Evolutionary conservation across 2,329 filamentous ascomycete species (phyloP), one percentile per base, ranked within the genome.

Genomic region (Sphaceloma murrayae): DNA sequence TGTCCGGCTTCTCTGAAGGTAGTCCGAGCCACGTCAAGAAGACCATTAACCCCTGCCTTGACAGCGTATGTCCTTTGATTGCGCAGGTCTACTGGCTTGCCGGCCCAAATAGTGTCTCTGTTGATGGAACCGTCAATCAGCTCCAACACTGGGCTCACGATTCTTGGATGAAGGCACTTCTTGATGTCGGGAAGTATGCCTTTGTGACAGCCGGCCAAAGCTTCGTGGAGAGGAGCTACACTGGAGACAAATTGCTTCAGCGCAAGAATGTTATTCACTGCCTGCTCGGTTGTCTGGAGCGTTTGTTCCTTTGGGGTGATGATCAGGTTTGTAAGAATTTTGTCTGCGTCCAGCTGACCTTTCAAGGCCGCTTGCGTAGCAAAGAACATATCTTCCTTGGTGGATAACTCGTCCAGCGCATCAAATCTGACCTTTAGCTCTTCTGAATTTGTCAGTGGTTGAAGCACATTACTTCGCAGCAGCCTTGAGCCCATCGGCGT

Each of bases 31-130:
- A 95, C 83, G 62, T 95, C 89, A 3, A 96, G 74, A 46, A 95
- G 74, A 2, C 85, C 85, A 53, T 85, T 87, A 31, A 91, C 78
- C 0, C 85, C 21, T 24, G 79, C 77, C 66, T 82, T 91, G 22
- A 96, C 81, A 16, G 89, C 89, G 64, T 93, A 95, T 1, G 82
- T 85, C 50, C 89, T 73, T 58, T 96, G 89, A 49, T 95, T 94
- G 10, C 88, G 76, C 46, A 94, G 69, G 49, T 95, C 89, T 3
- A 96, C 70, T 0, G 91, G 82, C 16, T 80, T 77, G 34, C 74
- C 84, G 47, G 85, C 82, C 53, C 83, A 93, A 0, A 72, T 75
- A 0, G 87, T 84, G 57, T 94, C 84, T 6, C 83, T 74, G 51
- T 96, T 91, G 52, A 98, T 80, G 0, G 76, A 76, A 10, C 69